Percentiles rank a stretch among this genome's conserved stretches.
phyloP scores from a whole-genome alignment of 2,329 filamentous ascomycete genomes.

The Paradendryphiella salina region DNA sequence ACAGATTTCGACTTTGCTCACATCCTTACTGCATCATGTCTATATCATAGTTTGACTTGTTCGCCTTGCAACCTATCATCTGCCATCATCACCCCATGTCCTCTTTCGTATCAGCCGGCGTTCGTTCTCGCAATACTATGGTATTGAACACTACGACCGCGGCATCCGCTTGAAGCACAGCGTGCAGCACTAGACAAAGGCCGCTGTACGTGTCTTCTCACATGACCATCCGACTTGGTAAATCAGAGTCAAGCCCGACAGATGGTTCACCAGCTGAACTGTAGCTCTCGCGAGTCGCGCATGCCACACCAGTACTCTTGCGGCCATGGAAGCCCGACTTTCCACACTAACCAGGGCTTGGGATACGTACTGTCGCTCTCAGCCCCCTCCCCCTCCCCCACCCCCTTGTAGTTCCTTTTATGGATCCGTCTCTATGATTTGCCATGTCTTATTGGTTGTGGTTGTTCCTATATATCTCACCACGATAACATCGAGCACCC shows the following conservation, averaged over 20 bases:
- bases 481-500: conserved; percentile 2
- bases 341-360: not conserved
- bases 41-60: not conserved
- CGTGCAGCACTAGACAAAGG: too few relatives aligned
- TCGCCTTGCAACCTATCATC: not conserved
- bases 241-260: too few relatives aligned
- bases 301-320: not conserved
- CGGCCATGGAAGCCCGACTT: not conserved
- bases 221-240: too few relatives aligned
- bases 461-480: not conserved
- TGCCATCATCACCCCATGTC: not conserved
- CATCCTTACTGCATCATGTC: not conserved
- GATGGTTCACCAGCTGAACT: too few relatives aligned
- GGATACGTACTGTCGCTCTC: not conserved
- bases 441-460: conserved; percentile 1
- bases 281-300: too few relatives aligned
- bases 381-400: too few relatives aligned
- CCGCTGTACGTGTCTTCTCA: too few relatives aligned
- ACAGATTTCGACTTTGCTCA: not conserved
- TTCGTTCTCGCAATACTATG: too few relatives aligned
- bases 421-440: not conserved
- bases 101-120: not conserved
- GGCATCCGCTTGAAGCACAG: too few relatives aligned
- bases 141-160: too few relatives aligned
- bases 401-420: not conserved